Conservation (phyloP, 139 green algal species). For the Tetraselmis striata region DNA sequence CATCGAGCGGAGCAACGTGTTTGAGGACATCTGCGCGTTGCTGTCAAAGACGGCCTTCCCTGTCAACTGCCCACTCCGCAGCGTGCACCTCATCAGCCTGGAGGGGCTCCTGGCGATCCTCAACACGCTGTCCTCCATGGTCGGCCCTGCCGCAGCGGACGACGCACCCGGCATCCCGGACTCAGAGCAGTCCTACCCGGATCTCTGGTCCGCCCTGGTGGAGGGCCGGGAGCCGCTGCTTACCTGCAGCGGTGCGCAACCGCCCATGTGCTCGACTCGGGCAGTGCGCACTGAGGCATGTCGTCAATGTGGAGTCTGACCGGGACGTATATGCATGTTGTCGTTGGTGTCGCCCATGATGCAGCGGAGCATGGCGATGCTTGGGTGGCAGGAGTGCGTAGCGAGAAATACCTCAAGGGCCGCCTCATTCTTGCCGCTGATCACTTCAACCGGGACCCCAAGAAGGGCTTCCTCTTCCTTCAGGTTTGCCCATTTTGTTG, state of each 20-base stretch:
- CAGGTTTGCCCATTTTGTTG: slow-evolving; percentile 50
- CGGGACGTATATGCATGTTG: too few relatives aligned
- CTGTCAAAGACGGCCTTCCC: slow-evolving; percentile 78
- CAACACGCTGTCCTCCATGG: slow-evolving; percentile 36
- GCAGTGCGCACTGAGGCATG: too few relatives aligned
- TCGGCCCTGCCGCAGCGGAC: too few relatives aligned
- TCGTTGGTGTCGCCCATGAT: too few relatives aligned
- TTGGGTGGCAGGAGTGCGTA: too few relatives aligned
- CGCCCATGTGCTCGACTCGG: too few relatives aligned
- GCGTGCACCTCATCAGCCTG: slow-evolving; percentile 73
- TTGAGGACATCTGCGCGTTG: slow-evolving; percentile 67
- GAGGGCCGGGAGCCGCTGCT: too few relatives aligned
- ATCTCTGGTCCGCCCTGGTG: too few relatives aligned
- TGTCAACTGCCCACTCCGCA: slow-evolving; percentile 54
- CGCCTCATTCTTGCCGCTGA: slow-evolving; percentile 74
- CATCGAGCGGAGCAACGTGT: slow-evolving; percentile 69
- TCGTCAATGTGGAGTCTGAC: too few relatives aligned
- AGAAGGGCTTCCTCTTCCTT: slow-evolving; percentile 89
- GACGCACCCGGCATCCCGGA: too few relatives aligned
- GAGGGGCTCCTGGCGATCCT: slow-evolving; percentile 86
- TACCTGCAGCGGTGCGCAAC: too few relatives aligned
- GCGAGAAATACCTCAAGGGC: slow-evolving; percentile 72
- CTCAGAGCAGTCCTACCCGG: slow-evolving; percentile 11
- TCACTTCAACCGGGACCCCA: slow-evolving; percentile 94
- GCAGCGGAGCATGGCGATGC: too few relatives aligned